These are phyloP conservation scores for Anthracocystis walkeri DNA, from an alignment of 1,284 basidiomycete species.

Conservation along the genomic window DNA sequence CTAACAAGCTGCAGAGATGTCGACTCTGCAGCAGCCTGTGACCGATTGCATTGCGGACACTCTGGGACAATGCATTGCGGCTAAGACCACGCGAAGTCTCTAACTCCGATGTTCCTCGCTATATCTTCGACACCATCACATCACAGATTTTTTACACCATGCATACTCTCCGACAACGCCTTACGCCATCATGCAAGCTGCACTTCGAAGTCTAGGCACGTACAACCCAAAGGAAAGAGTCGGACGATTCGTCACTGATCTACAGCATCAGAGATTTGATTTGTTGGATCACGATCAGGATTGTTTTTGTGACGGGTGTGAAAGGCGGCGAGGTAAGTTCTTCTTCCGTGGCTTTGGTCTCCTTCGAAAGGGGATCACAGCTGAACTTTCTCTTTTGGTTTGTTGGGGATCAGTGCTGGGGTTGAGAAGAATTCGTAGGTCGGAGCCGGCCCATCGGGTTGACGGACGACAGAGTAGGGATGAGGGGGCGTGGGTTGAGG, in stretches of 20 bases:
- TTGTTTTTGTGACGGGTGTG: constrained; percentile 19
- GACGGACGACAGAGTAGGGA: background rate
- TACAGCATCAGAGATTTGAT: background rate
- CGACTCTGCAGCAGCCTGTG: too few species aligned
- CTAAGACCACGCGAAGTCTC: background rate
- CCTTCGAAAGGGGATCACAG: too few species aligned
- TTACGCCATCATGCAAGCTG: constrained; percentile 17
- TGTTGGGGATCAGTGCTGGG: constrained; percentile 18
- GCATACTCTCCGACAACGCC: background rate
- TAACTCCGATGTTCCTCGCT: background rate
- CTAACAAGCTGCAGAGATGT: too few species aligned
- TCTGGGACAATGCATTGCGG: too few species aligned
- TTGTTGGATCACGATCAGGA: constrained; percentile 5
- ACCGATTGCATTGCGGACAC: too few species aligned
- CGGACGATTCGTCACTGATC: constrained; percentile 2
- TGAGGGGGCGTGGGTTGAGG: background rate
- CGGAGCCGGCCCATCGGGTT: background rate
- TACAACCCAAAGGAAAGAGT: constrained; percentile 11
- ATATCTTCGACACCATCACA: background rate
- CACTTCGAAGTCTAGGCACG: constrained; percentile 12
- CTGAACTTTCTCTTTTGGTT: background rate
- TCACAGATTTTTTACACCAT: background rate
- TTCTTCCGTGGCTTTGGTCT: too few species aligned
- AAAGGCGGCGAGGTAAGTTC: constrained; percentile 21
- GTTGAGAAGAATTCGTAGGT: constrained; percentile 10